Evolutionary conservation across 192 early-diverging fungal genomes (phyloP).

Genomic region (Kickxella alabastrina): DNA sequence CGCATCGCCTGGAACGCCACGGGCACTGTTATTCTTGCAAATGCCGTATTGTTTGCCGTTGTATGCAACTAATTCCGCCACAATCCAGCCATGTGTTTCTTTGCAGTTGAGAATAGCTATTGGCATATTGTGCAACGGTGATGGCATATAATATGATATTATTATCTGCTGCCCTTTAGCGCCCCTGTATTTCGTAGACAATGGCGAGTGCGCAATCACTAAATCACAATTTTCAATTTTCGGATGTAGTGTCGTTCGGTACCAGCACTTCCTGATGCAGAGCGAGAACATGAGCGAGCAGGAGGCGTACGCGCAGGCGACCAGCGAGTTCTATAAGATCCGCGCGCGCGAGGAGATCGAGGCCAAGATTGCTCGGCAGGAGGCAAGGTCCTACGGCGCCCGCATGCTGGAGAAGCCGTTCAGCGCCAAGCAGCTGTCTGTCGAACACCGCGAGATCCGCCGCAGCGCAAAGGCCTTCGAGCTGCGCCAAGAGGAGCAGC

Average conservation of each 20-base stretch:
- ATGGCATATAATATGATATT: too few species aligned
- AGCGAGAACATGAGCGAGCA: constrained; percentile 58
- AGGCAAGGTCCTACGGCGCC: constrained; percentile 50
- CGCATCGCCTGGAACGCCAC: too few species aligned
- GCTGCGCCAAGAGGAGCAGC: constrained; percentile 27
- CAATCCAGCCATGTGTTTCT: too few species aligned
- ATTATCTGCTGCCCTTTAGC: too few species aligned
- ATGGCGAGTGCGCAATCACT: too few species aligned
- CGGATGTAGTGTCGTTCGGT: constrained; percentile 70
- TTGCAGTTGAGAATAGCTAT: too few species aligned
- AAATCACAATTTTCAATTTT: too few species aligned
- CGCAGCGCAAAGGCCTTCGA: constrained; percentile 15
- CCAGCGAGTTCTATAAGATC: constrained; percentile 74
- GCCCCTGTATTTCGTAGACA: too few species aligned
- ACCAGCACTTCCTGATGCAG: constrained; percentile 77
- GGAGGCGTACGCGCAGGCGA: constrained; percentile 76
- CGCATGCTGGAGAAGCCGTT: constrained; percentile 41
- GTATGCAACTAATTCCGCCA: too few species aligned
- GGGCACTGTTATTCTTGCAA: too few species aligned
- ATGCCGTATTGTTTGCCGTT: too few species aligned
- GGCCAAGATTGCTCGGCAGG: constrained; percentile 59
- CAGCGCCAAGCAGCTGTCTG: constrained; percentile 24
- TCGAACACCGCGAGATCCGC: constrained; percentile 24
- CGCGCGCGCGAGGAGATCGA: constrained; percentile 76
- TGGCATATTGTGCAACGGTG: too few species aligned